Evolutionary conservation across 2,329 filamentous ascomycete species (phyloP), one percentile per base, ranked within the genome.

Genomic region (Hymenoscyphus scutula): DNA sequence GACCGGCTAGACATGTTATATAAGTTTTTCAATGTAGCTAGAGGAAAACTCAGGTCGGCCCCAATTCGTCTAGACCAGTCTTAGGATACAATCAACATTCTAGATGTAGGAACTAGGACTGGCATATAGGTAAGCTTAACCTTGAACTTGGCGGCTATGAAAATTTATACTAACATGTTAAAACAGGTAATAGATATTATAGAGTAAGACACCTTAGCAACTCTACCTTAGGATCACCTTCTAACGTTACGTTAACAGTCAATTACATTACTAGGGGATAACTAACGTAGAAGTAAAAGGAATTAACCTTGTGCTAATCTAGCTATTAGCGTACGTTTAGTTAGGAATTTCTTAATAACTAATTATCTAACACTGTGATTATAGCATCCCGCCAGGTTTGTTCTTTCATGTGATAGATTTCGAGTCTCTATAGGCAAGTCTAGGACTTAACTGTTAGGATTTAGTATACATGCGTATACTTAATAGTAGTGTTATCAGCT

Each of bases 391-490:
- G 0, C 80, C 81, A 25, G 90, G 90, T 66, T 80, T 89, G 69
- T 80, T 81, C 48, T 92, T 92, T 70, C 80, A 83, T 64, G 87
- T 87, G 60, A 85, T 87, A 74, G 92, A 96, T 74, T 89, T 95
- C 69, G 91, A 96, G 71, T 84, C 86, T 59, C 83, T 84, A 17
- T 97, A 92, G 92, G 61, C 71, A 68, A 74, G 76, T 45, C 61
- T 80, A 25, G 74, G 76, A n/a, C 66, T 72, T n/a, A 72, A 77
- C 60, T 69, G 67, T 6, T 75, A 66, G 67, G 92, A 98, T 76
- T 75, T 97, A 68, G 89, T 97, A 67, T 91, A 97, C 71, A 80
- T 96, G 73, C 87, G 91, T n/a, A n/a, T n/a, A n/a, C n/a, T n/a
- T n/a, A n/a, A n/a, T n/a, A n/a, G n/a, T n/a, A n/a, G n/a, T n/a